Base-by-base conservation (phyloP, 257 asterid genomes). In the Jacaranda mimosifolia region DNA sequence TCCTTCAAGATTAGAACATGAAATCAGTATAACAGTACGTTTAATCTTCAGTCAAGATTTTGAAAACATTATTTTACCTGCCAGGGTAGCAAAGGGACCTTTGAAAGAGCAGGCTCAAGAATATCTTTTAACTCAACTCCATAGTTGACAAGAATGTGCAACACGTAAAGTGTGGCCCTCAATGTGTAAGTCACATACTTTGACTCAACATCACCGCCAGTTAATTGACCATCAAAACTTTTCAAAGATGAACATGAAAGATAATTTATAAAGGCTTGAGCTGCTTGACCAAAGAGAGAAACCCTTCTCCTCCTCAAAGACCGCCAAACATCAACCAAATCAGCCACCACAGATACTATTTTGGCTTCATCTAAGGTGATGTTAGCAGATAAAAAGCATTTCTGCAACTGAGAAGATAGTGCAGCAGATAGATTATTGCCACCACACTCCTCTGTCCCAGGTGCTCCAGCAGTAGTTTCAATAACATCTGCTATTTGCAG, bases 31-130 rank as follows among this genome's bases (percentile, higher is more conserved):
- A 71, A 55, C 15, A 70, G 71, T 43, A 79, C 52, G 35, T 46
- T 67, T 52, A 75, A 70, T 79, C 59, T 46, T 18, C 72, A 77
- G 38, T 73, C 72, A 78, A 76, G 65, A 70, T 51, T 56, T 63
- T 81, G 53, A 79, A 45, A 81, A 77, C 52, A 79, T 43, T 52
- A 59, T 18, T 85, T 82, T 86, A 93, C 99, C 97, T 96, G 98
- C 99, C 97, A 96, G 64, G 98, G 98, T 78, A 89, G 85, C 88
- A 96, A 81, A 80, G 99, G 98, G 80, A 90, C 97, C 81, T 85
- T 87, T 26, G 91, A 90, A 55, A 96, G 94, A 75, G 94, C 92
- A 73, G 94, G 91, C 81, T 88, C 96, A 81, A 96, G 92, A 68
- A 81, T 87, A 83, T 91, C 98, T 66, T 86, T 83, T 81, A 93